phyloP scores from a whole-genome alignment of 83 land plant genomes.

The Isoetes engelmannii region DNA sequence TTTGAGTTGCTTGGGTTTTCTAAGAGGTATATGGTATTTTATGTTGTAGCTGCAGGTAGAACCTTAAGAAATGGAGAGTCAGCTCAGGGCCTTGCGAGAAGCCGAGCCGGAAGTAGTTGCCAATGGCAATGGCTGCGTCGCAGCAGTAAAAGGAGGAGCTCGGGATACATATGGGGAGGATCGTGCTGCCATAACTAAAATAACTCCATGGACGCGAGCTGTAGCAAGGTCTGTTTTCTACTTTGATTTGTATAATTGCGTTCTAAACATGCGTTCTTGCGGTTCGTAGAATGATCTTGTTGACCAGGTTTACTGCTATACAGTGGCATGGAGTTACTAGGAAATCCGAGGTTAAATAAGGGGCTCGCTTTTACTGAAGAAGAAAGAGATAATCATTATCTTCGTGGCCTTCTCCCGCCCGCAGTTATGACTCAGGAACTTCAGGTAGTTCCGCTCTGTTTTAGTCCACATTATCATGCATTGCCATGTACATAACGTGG shows the following conservation, averaged over 20 bases:
- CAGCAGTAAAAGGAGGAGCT: slow-evolving; percentile 25
- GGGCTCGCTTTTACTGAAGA: slow-evolving; percentile 62
- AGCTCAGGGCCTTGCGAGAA: slow-evolving; percentile 7
- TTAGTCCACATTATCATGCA: background rate
- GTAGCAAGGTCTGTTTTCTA: slow-evolving; percentile 27
- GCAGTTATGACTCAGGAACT: slow-evolving; percentile 50
- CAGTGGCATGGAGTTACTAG: slow-evolving; percentile 59
- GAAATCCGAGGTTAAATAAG: slow-evolving; percentile 68
- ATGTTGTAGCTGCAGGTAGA: too few species aligned
- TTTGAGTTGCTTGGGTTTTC: too few species aligned
- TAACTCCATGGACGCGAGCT: slow-evolving; percentile 34
- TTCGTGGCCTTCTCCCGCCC: slow-evolving; percentile 71
- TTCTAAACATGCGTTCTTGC: background rate
- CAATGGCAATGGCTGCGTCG: background rate
- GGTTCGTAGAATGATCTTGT: background rate
- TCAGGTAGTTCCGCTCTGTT: slow-evolving; percentile 34
- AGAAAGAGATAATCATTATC: slow-evolving; percentile 63
- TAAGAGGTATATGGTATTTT: too few species aligned
- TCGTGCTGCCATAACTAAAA: slow-evolving; percentile 25
- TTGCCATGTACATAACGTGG: slow-evolving; percentile 3
- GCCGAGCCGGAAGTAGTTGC: slow-evolving; percentile 16
- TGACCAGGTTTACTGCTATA: background rate
- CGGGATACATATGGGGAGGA: slow-evolving; percentile 31
- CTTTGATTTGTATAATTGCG: background rate
- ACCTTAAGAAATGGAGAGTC: slow-evolving; percentile 22